These are phyloP conservation scores for Leishmania mexicana DNA, from an alignment of 208 protist species.

Conservation along the genomic window DNA sequence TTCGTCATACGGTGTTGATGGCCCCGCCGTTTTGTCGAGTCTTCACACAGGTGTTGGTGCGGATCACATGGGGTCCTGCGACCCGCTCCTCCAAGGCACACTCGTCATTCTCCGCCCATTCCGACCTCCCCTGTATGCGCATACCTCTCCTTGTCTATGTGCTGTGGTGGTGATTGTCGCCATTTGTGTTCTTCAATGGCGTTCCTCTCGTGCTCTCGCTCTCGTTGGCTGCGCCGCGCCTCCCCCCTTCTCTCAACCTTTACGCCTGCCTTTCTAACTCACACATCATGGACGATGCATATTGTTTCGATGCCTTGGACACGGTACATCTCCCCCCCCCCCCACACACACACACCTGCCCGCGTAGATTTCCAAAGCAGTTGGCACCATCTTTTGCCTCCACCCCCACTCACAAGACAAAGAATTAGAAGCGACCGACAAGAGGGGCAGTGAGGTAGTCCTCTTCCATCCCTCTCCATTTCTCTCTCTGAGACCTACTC, in stretches of 20 bases:
- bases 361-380: not conserved
- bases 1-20: not conserved
- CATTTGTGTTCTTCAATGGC: too few species aligned
- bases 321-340: not conserved
- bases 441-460: not conserved
- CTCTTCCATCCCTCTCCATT: not conserved
- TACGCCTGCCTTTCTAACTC: not conserved
- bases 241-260: not conserved
- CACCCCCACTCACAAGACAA: not conserved
- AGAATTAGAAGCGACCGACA: not conserved
- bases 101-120: not conserved
- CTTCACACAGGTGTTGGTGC: not conserved
- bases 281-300: not conserved
- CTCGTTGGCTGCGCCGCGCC: too few species aligned
- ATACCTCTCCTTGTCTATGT: not conserved
- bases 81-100: not conserved
- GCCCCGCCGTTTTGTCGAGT: not conserved
- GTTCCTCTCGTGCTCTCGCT: too few species aligned
- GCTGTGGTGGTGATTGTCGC: too few species aligned
- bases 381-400: not conserved
- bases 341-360: not conserved
- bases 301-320: not conserved
- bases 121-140: not conserved
- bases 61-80: not conserved
- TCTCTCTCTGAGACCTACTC: not conserved